A percentile compares a stretch with the other conserved stretches of the same genome.
Evolutionary conservation across 208 protist species (phyloP).

Genomic region (Giardia duodenalis): DNA sequence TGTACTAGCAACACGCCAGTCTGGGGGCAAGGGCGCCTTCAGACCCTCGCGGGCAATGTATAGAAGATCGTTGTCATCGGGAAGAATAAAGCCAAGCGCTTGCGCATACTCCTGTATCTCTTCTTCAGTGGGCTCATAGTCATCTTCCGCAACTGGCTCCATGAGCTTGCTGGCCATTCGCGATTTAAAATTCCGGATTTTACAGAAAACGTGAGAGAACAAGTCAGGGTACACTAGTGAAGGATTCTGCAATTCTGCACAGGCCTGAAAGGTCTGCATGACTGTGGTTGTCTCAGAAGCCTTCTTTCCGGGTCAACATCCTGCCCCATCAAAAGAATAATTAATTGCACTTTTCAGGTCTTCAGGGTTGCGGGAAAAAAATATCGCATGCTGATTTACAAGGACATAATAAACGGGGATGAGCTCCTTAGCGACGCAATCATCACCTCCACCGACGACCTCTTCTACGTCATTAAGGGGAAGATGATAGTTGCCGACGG

Average conservation of each 20-base stretch:
- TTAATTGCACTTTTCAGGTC: no score
- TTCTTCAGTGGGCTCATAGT: background rate
- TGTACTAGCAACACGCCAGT: background rate
- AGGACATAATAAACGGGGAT: background rate
- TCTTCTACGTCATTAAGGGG: conserved; percentile 22
- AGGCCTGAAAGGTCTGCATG: no score
- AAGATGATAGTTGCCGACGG: conserved; percentile 5
- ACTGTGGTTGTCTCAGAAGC: no score
- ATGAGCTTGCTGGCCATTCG: no score
- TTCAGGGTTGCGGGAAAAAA: no score
- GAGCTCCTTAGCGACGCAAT: background rate
- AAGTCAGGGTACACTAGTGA: no score
- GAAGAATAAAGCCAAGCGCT: background rate
- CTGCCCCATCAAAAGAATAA: no score
- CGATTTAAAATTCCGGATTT: no score
- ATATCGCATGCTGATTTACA: conserved; percentile 16
- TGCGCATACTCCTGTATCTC: conserved; percentile 13
- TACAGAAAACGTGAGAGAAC: no score
- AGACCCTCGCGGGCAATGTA: background rate
- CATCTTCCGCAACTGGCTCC: no score
- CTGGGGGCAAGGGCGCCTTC: conserved; percentile 21
- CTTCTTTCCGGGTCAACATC: no score
- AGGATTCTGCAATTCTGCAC: no score
- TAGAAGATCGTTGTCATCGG: background rate
- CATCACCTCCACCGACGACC: background rate